These are phyloP conservation scores for Penicillium sp. DNA, from an alignment of 2,329 filamentous ascomycete genomes.

Conservation along the genomic window DNA sequence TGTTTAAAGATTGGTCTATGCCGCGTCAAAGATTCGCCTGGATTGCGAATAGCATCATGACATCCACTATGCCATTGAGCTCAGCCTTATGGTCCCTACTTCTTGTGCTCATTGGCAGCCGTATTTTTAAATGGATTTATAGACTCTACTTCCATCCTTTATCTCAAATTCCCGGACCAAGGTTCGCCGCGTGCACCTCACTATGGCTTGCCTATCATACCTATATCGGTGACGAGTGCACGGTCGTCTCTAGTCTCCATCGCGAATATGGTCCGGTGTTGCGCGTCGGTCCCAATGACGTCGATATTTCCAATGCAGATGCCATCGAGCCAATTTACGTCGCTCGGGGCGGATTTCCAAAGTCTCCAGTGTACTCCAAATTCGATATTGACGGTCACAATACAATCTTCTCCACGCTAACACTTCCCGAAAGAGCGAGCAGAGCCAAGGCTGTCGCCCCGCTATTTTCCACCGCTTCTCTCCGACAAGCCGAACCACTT, in stretches of 20 bases:
- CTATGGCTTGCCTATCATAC: slow-evolving; percentile 30
- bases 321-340: slow-evolving; percentile 54
- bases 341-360: slow-evolving; percentile 53
- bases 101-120: not conserved
- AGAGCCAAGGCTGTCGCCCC: slow-evolving; percentile 53
- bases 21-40: not conserved
- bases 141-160: slow-evolving; percentile 41
- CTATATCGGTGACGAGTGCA: slow-evolving; percentile 36
- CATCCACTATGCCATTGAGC: not conserved
- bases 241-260: slow-evolving; percentile 30
- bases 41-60: not conserved
- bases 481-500: slow-evolving; percentile 17
- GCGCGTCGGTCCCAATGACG: slow-evolving; percentile 39
- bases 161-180: slow-evolving; percentile 40
- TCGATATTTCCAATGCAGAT: slow-evolving; percentile 46
- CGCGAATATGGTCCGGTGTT: slow-evolving; percentile 36
- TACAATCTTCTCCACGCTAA: slow-evolving; percentile 54
- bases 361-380: slow-evolving; percentile 54
- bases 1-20: not conserved
- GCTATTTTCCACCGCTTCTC: slow-evolving; percentile 42
- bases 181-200: slow-evolving; percentile 32
- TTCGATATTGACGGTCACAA: slow-evolving; percentile 58
- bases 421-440: slow-evolving; percentile 43
- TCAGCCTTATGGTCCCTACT: not conserved
- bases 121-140: slow-evolving; percentile 27